phyloP scores from a whole-genome alignment of 2,329 filamentous ascomycete genomes.

The Colletotrichum sp. region DNA sequence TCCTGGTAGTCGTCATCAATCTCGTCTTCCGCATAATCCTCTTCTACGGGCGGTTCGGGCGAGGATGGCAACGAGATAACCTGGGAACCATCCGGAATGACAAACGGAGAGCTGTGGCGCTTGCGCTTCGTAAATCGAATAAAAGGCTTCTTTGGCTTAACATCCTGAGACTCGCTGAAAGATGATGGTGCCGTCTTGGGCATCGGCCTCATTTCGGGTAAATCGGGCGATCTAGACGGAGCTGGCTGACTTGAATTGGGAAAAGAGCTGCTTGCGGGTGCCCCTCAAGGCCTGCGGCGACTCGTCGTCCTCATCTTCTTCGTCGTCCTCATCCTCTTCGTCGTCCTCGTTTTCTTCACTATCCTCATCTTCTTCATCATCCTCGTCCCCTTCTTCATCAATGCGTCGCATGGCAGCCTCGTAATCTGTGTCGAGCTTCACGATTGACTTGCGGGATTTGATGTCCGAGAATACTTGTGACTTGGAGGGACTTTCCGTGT shows the following conservation, averaged over 20 bases:
- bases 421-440: slow-evolving; percentile 39
- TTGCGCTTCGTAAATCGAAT: neutral
- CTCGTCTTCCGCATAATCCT: slow-evolving; percentile 44
- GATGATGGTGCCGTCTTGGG: slow-evolving; percentile 12
- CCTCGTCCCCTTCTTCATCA: slow-evolving; percentile 31
- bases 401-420: slow-evolving; percentile 49
- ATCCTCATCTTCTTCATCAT: too few species aligned
- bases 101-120: slow-evolving; percentile 23
- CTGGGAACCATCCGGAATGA: slow-evolving; percentile 33
- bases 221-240: slow-evolving; percentile 22
- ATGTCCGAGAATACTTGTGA: slow-evolving; percentile 28
- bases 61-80: slow-evolving; percentile 34
- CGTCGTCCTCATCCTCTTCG: slow-evolving; percentile 25
- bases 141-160: neutral
- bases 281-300: neutral
- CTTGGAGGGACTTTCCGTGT: slow-evolving; percentile 32
- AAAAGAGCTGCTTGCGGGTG: slow-evolving; percentile 29
- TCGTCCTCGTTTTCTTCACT: slow-evolving; percentile 23
- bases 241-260: slow-evolving; percentile 36
- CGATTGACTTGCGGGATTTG: slow-evolving; percentile 29
- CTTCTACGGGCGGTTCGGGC: neutral
- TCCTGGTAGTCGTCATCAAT: slow-evolving; percentile 38
- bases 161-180: neutral
- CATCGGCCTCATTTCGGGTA: slow-evolving; percentile 19
- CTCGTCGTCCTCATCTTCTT: slow-evolving; percentile 26